A percentile compares a stretch with the other conserved stretches of the same genome.
phyloP scores from a whole-genome alignment of 2,329 filamentous ascomycete species.

The Ilyonectria destructans region DNA sequence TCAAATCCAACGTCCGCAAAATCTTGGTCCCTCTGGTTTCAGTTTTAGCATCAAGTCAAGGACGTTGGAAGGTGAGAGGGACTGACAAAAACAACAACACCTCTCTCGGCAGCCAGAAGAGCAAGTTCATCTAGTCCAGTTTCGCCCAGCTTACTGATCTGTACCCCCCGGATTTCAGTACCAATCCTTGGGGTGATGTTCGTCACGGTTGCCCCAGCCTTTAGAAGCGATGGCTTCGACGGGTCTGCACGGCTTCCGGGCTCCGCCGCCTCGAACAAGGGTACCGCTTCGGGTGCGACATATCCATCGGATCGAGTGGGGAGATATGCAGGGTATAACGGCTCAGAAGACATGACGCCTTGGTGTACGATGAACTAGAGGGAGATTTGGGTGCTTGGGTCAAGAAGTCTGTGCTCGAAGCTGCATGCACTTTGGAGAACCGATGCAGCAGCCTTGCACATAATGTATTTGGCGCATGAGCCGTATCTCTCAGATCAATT shows the following conservation, averaged over 20 bases:
- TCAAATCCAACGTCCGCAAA: conserved; percentile 54
- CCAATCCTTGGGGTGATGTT: conserved; percentile 53
- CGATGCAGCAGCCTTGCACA: not conserved
- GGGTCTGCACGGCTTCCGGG: conserved; percentile 52
- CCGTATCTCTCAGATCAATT: not conserved
- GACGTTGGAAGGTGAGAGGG: not conserved
- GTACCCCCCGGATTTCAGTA: conserved; percentile 49
- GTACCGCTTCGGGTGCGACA: conserved; percentile 41
- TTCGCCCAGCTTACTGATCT: conserved; percentile 46
- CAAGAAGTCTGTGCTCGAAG: conserved; percentile 8
- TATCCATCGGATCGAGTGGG: conserved; percentile 54
- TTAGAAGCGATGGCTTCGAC: conserved; percentile 42
- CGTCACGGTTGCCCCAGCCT: conserved; percentile 31
- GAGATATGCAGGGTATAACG: conserved; percentile 53
- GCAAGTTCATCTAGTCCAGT: conserved; percentile 52
- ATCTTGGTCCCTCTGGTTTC: conserved; percentile 49
- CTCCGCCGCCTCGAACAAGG: conserved; percentile 51
- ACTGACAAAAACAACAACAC: conserved; percentile 53
- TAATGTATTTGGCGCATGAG: conserved; percentile 17
- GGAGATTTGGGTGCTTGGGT: not conserved
- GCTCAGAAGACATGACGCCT: conserved; percentile 45
- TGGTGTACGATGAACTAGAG: not conserved
- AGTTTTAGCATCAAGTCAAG: not conserved
- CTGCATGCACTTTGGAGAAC: conserved; percentile 18
- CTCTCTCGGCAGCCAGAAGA: conserved; percentile 51